Evolutionary conservation across 371 early-diverging fungal species (phyloP), one percentile per base, ranked within the genome.

Genomic region (Apophysomyces variabilis): DNA sequence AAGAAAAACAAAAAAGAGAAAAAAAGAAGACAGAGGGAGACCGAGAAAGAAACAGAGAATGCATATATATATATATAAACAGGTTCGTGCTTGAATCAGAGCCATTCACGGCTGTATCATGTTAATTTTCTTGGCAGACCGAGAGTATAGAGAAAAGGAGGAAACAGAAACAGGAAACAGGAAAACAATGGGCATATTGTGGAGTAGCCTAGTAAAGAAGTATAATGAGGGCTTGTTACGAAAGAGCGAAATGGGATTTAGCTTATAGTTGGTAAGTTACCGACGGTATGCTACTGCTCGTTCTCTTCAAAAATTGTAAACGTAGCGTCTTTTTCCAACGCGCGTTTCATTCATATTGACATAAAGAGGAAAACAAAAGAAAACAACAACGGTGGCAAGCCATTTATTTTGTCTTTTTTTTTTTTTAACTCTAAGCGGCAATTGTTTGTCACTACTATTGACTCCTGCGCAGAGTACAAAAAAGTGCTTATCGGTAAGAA

Each of bases 1-100:
- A 58, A n/a, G n/a, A 64, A 43, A 43, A 37, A 26, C 26, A 26
- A 26, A 26, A 26, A 26, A 26, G 26, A 26, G 26, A 26, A 57
- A 58, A 7, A 58, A 14, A 18, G 45, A 65, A 60, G 54, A 50
- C 11, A 46, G 54, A 60, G 47, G 60, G 54, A 50, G 54, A 50
- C 7, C 38, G 38, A 46, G 47, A 47, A 36, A 62, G 35, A 36
- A 18, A 62, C 35, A n/a, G 38, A n/a, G 38, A 43, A 65, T 36
- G 36, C 37, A 41, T 58, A 35, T 26, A 58, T 58, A 65, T 12
- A 38, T 35, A 18, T 12, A 38, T 35, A 11, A 26, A 64, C 44
- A 7, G 38, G 32, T 59, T 7, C 18, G 43, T 37, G 12, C n/a
- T 61, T 56, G 56, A 56, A 56, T 21, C 38, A 37, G 16, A 56